These are phyloP conservation scores for Plasmodium relictum DNA, from an alignment of 169 alveolate species.

Conservation along the genomic window DNA sequence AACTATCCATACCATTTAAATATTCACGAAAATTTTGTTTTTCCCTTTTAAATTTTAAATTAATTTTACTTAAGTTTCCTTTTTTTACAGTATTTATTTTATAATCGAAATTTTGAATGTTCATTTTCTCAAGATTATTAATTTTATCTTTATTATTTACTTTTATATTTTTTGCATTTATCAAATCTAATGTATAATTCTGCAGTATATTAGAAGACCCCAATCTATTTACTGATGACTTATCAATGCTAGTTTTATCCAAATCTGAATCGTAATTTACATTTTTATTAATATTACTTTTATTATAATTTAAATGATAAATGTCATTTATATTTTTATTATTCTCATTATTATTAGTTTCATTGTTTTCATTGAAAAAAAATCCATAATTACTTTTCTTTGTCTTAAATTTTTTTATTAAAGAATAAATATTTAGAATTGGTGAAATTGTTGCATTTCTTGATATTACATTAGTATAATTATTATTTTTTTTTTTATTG, in stretches of 20 bases:
- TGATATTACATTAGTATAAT: background rate
- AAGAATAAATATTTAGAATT: slow-evolving; percentile 25
- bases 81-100: background rate
- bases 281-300: background rate
- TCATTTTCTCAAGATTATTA: background rate
- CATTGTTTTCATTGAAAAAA: slow-evolving; percentile 7
- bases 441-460: slow-evolving; percentile 15
- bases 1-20: background rate
- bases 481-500: background rate
- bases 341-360: background rate
- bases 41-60: background rate
- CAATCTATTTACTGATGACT: background rate
- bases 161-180: background rate
- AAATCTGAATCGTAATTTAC: background rate
- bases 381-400: slow-evolving; percentile 18
- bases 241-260: background rate
- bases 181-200: background rate
- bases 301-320: background rate
- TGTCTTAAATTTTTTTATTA: slow-evolving; percentile 46
- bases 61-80: background rate
- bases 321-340: background rate
- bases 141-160: background rate
- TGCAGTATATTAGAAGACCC: background rate
- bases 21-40: background rate
- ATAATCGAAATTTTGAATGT: background rate